A percentile compares a stretch with the other conserved stretches of the same genome.
phyloP scores from a whole-genome alignment of 2,329 filamentous ascomycete species.

The Apiospora marii region DNA sequence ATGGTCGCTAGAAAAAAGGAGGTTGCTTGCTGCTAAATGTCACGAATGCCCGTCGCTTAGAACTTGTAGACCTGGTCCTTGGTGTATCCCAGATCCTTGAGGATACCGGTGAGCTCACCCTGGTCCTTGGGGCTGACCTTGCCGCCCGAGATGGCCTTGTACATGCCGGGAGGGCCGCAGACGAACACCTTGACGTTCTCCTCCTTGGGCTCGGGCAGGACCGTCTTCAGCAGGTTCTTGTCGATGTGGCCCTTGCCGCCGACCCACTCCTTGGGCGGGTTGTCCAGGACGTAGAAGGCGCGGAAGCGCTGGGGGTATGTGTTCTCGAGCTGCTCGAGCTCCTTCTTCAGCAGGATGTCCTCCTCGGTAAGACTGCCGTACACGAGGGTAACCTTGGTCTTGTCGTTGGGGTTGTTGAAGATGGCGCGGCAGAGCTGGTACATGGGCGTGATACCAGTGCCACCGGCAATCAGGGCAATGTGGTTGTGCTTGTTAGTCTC shows the following conservation, averaged over 20 bases:
- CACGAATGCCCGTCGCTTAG: slow-evolving; percentile 48
- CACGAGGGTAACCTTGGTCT: slow-evolving; percentile 96
- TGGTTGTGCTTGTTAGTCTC: slow-evolving; percentile 91
- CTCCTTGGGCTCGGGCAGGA: slow-evolving; percentile 89
- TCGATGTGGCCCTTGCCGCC: slow-evolving; percentile 82
- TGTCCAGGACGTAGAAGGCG: slow-evolving; percentile 92
- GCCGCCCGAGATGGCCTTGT: slow-evolving; percentile 87
- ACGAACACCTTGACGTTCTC: slow-evolving; percentile 97
- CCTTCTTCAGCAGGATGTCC: slow-evolving; percentile 89
- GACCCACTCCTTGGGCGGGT: slow-evolving; percentile 79
- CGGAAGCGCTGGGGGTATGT: slow-evolving; percentile 94
- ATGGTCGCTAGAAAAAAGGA: neutral
- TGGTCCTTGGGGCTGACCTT: slow-evolving; percentile 96
- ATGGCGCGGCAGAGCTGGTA: slow-evolving; percentile 92
- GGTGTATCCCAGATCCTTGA: slow-evolving; percentile 84
- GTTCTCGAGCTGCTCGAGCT: slow-evolving; percentile 89
- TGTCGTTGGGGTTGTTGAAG: slow-evolving; percentile 95
- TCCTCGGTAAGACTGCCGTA: slow-evolving; percentile 91
- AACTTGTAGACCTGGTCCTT: slow-evolving; percentile 98
- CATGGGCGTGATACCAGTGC: slow-evolving; percentile 97
- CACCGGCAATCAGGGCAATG: slow-evolving; percentile 87
- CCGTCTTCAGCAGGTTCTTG: slow-evolving; percentile 94
- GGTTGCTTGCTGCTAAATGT: slow-evolving; percentile 22
- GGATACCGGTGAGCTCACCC: slow-evolving; percentile 82
- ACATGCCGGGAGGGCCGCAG: slow-evolving; percentile 90